A percentile compares a stretch with the other conserved stretches of the same genome.
Conservation (phyloP, 352 stramenopile species). For the Bremia lactucae region DNA sequence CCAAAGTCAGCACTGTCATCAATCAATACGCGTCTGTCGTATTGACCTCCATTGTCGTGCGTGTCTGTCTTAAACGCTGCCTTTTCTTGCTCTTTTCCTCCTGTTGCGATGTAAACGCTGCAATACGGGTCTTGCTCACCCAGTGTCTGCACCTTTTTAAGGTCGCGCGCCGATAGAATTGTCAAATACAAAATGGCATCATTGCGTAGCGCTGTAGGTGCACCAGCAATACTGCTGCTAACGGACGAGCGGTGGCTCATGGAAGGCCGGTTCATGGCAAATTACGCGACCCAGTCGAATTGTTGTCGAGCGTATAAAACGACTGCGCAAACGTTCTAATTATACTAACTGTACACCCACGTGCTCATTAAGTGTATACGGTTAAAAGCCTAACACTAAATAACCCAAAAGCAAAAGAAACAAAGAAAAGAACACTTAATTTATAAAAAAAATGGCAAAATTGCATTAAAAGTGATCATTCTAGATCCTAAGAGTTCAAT, state of each 20-base stretch:
- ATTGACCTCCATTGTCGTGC: slow-evolving; percentile 54
- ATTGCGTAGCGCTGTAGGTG: slow-evolving; percentile 37
- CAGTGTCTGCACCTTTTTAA: slow-evolving; percentile 60
- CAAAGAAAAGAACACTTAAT: slow-evolving; percentile 3
- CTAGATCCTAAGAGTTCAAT: slow-evolving; percentile 11
- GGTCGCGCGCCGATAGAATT: slow-evolving; percentile 44
- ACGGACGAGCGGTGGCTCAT: slow-evolving; percentile 21
- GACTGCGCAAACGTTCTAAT: too few relatives aligned
- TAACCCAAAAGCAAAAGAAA: neutral
- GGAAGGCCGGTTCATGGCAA: slow-evolving; percentile 17
- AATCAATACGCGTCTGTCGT: neutral
- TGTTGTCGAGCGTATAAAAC: neutral
- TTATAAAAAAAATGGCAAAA: slow-evolving; percentile 25
- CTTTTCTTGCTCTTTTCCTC: slow-evolving; percentile 36
- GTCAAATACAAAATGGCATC: slow-evolving; percentile 65
- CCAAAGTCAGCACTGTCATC: neutral
- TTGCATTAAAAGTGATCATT: slow-evolving; percentile 21
- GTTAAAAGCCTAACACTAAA: too few relatives aligned
- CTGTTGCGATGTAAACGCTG: slow-evolving; percentile 43
- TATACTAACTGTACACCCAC: too few relatives aligned
- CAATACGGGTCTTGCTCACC: slow-evolving; percentile 72
- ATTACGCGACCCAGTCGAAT: neutral
- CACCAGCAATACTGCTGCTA: slow-evolving; percentile 21
- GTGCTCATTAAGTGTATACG: too few relatives aligned
- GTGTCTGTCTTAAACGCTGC: slow-evolving; percentile 62